A percentile compares a stretch with the other conserved stretches of the same genome.
Evolutionary conservation across 805 yeast species (phyloP).

Genomic region (Zygotorulaspora chibaensis): DNA sequence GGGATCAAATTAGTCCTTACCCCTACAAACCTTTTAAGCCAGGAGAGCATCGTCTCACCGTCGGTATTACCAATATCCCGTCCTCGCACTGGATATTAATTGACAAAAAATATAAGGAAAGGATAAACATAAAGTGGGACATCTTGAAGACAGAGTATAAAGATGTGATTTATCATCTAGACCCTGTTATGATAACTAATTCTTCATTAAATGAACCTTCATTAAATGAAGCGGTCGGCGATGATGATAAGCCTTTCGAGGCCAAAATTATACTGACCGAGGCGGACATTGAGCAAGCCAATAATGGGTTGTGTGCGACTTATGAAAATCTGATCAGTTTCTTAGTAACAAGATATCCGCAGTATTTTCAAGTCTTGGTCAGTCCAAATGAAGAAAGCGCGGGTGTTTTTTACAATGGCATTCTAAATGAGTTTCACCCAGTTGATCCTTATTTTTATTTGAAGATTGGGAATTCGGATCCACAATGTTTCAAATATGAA

Average conservation of each 20-base stretch:
- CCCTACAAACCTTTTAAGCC: constrained; percentile 57
- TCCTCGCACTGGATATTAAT: constrained; percentile 56
- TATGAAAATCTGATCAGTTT: constrained; percentile 43
- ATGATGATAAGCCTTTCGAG: constrained; percentile 20
- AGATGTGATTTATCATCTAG: constrained; percentile 18
- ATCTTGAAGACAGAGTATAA: constrained; percentile 15
- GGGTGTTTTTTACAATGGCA: constrained; percentile 34
- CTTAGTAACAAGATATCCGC: constrained; percentile 49
- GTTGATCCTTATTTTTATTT: constrained; percentile 19
- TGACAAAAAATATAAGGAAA: constrained; percentile 53
- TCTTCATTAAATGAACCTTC: neutral
- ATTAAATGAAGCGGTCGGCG: neutral
- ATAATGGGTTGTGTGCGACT: constrained; percentile 44
- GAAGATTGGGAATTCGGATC: constrained; percentile 9
- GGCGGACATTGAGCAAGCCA: constrained; percentile 23
- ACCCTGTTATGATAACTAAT: constrained; percentile 19
- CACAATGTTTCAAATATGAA: constrained; percentile 9
- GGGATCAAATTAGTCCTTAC: constrained; percentile 42
- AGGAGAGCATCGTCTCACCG: constrained; percentile 55
- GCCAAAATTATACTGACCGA: constrained; percentile 22
- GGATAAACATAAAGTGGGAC: constrained; percentile 39
- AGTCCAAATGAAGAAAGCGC: constrained; percentile 21
- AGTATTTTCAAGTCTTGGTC: constrained; percentile 38
- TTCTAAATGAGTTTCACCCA: constrained; percentile 42
- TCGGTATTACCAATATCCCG: constrained; percentile 51